Percentiles rank a stretch among this genome's conserved stretches.
phyloP scores from a whole-genome alignment of 495 filamentous ascomycete species.

The Neurospora sublineolata region DNA sequence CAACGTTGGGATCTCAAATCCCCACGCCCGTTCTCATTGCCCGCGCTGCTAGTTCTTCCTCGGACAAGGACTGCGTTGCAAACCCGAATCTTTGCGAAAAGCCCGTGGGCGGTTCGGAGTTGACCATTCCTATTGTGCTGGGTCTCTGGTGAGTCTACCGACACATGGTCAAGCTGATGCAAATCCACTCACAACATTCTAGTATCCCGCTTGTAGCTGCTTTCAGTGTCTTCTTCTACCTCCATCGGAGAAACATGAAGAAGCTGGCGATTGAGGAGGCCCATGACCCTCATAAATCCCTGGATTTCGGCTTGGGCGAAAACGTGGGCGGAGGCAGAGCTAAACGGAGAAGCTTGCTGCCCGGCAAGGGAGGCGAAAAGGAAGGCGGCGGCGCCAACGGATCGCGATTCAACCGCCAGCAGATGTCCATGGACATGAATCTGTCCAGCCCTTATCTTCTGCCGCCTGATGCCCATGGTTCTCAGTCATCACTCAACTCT shows the following conservation, averaged over 20 bases:
- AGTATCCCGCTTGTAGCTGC: slow-evolving; percentile 70
- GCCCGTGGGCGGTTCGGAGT: slow-evolving; percentile 41
- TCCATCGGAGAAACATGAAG: slow-evolving; percentile 66
- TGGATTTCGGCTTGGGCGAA: slow-evolving; percentile 80
- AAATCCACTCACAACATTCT: slow-evolving; percentile 18
- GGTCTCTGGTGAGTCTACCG: slow-evolving; percentile 63
- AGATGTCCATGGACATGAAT: slow-evolving; percentile 77
- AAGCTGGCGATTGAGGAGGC: slow-evolving; percentile 69
- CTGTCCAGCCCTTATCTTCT: slow-evolving; percentile 78
- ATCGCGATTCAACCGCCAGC: slow-evolving; percentile 53
- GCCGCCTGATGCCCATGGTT: slow-evolving; percentile 67
- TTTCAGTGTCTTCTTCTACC: slow-evolving; percentile 53
- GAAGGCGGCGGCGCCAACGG: slow-evolving; percentile 15
- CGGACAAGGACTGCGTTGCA: slow-evolving; percentile 9
- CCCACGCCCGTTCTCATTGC: slow-evolving; percentile 11
- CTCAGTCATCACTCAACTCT: slow-evolving; percentile 74
- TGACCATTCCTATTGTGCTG: slow-evolving; percentile 65
- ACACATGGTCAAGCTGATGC: slow-evolving; percentile 3
- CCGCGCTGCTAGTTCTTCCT: slow-evolving; percentile 6
- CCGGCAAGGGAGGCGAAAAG: slow-evolving; percentile 31
- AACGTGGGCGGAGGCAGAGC: slow-evolving; percentile 19
- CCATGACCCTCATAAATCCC: slow-evolving; percentile 78
- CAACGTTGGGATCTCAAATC: slow-evolving; percentile 5
- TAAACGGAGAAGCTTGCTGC: slow-evolving; percentile 36
- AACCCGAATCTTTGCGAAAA: slow-evolving; percentile 38